Evolutionary conservation across 768 basidiomycete genomes (phyloP).

Genomic region (Boletus rubescentipes): DNA sequence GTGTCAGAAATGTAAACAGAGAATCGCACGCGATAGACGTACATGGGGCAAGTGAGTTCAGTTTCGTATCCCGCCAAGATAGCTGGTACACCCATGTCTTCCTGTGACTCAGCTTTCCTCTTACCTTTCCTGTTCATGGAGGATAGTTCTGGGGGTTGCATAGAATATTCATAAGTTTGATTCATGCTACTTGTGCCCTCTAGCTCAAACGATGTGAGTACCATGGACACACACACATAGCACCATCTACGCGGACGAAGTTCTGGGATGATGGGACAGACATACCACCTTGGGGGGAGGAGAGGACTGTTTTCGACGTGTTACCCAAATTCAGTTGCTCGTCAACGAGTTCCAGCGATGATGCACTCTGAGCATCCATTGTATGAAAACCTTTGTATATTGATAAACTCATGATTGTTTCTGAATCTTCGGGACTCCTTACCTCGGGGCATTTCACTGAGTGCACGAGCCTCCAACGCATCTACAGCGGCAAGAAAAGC

Average conservation of each 20-base stretch:
- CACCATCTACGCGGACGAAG: not conserved
- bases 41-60: constrained; percentile 75
- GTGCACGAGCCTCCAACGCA: constrained; percentile 41
- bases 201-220: constrained; percentile 11
- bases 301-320: not conserved
- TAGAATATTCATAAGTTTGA: constrained; percentile 4
- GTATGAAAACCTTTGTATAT: constrained; percentile 8
- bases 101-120: constrained; percentile 32
- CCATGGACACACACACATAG: not conserved
- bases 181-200: not conserved
- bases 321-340: not conserved
- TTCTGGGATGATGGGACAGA: not conserved
- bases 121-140: constrained; percentile 45
- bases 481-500: constrained; percentile 41
- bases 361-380: constrained; percentile 8
- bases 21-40: constrained; percentile 27
- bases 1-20: not conserved
- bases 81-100: constrained; percentile 23
- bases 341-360: not conserved
- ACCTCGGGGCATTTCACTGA: constrained; percentile 13
- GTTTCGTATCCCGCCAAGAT: constrained; percentile 54
- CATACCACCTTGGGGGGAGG: constrained; percentile 18
- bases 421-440: not conserved
- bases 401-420: not conserved
- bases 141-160: not conserved